phyloP scores from a whole-genome alignment of 176 grass and related monocot species.

The Ensete glaucum region DNA sequence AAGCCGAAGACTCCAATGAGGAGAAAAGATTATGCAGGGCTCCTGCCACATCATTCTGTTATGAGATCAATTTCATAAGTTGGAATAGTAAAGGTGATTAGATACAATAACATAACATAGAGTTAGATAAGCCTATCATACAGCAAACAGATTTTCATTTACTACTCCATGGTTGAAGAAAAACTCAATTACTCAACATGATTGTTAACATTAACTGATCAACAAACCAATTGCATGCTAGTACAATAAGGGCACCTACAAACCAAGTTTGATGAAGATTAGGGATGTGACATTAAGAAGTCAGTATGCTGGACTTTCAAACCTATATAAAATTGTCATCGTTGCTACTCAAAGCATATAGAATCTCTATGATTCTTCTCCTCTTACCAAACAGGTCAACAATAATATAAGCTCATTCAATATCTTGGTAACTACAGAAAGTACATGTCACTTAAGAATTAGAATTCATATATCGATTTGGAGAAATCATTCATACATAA shows the following conservation, averaged over 20 bases:
- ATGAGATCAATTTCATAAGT: slow-evolving; percentile 23
- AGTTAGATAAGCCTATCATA: background rate
- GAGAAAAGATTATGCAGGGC: slow-evolving; percentile 72
- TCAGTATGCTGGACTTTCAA: no score
- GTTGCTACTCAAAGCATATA: no score
- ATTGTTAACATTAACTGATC: no score
- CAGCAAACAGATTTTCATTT: background rate
- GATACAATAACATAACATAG: slow-evolving; percentile 1
- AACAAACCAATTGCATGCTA: no score
- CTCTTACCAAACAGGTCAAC: background rate
- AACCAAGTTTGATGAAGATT: background rate
- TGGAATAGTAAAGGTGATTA: slow-evolving; percentile 14
- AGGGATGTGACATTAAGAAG: background rate
- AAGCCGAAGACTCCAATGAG: slow-evolving; percentile 73
- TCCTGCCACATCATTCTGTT: slow-evolving; percentile 73
- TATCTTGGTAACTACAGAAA: background rate
- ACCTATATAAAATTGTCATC: no score
- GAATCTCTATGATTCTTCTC: no score
- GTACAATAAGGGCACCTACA: background rate
- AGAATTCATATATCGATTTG: background rate
- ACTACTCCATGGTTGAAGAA: background rate
- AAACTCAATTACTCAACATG: background rate
- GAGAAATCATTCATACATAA: background rate
- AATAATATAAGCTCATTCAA: background rate
- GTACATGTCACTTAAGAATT: background rate